Evolutionary conservation across 2,329 filamentous ascomycete genomes (phyloP).

Genomic region (Diaporthe sp.): DNA sequence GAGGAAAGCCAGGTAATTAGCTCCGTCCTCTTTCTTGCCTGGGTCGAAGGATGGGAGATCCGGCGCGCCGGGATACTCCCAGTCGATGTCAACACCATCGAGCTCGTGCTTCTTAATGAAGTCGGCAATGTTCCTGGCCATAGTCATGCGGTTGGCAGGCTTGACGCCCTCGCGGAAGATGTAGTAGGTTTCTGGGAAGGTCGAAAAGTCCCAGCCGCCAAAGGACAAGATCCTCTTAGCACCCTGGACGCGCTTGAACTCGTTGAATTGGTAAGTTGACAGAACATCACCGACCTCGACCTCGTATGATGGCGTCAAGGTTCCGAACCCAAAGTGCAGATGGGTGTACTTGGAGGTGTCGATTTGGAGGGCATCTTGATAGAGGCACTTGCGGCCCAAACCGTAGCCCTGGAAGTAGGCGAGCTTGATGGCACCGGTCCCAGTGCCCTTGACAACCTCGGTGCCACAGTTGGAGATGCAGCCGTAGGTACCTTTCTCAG

Average conservation of each 20-base stretch:
- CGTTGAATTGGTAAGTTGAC: conserved; percentile 46
- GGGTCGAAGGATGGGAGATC: not conserved
- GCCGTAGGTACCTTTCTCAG: conserved; percentile 47
- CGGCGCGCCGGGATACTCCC: conserved; percentile 35
- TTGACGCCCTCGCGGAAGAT: conserved; percentile 53
- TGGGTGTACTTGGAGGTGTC: conserved; percentile 43
- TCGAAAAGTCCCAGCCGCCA: conserved; percentile 60
- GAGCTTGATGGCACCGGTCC: conserved; percentile 42
- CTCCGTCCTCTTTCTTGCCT: conserved; percentile 23
- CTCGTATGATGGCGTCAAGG: conserved; percentile 43
- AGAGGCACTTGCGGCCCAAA: conserved; percentile 46
- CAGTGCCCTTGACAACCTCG: conserved; percentile 45
- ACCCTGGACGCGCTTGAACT: conserved; percentile 47
- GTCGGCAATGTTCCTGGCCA: conserved; percentile 43
- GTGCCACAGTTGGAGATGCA: conserved; percentile 58
- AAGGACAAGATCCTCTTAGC: conserved; percentile 57
- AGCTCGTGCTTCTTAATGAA: conserved; percentile 33
- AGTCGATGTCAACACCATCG: conserved; percentile 41
- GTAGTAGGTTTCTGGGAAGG: conserved; percentile 50
- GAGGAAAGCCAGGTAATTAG: conserved; percentile 52
- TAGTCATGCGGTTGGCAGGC: conserved; percentile 48
- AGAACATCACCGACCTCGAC: conserved; percentile 38
- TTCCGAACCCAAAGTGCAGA: conserved; percentile 49
- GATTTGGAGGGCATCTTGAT: conserved; percentile 39
- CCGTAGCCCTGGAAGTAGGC: conserved; percentile 52